Conservation (phyloP, 495 filamentous ascomycete genomes). For the Lasiosphaeria hispida region DNA sequence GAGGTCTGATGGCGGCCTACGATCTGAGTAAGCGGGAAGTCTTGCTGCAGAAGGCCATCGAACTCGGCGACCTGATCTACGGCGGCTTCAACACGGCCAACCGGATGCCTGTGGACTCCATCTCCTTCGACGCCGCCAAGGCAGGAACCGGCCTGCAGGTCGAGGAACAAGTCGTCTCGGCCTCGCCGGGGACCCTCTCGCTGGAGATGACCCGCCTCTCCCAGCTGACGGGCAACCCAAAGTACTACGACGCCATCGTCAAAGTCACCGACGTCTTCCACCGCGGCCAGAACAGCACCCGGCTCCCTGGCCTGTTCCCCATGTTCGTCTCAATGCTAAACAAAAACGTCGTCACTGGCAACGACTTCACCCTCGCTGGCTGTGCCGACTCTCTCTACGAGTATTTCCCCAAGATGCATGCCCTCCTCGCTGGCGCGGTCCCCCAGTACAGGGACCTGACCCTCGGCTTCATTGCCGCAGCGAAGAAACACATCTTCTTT, state of each 20-base stretch:
- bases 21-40: conserved; percentile 68
- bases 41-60: conserved; percentile 74
- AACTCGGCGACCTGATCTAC: conserved; percentile 80
- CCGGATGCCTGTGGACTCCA: conserved; percentile 64
- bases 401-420: conserved; percentile 73
- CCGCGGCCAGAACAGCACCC: conserved; percentile 60
- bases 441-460: conserved; percentile 38
- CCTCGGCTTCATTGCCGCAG: conserved; percentile 56
- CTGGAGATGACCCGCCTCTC: conserved; percentile 77
- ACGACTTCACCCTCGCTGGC: conserved; percentile 67
- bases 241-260: conserved; percentile 81
- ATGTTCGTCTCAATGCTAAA: conserved; percentile 31
- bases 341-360: conserved; percentile 26
- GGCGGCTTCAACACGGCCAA: conserved; percentile 90
- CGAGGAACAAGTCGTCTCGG: no score
- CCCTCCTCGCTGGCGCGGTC: conserved; percentile 34
- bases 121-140: conserved; percentile 74
- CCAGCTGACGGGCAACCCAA: conserved; percentile 73
- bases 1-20: conserved; percentile 72
- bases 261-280: conserved; percentile 73
- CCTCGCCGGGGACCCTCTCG: conserved; percentile 43
- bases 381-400: conserved; percentile 86
- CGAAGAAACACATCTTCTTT: conserved; percentile 65
- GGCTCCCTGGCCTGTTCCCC: conserved; percentile 61
- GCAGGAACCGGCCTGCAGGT: conserved; percentile 61